Conservation (phyloP, 2,329 filamentous ascomycete species). For the Nothophoma quercina region DNA sequence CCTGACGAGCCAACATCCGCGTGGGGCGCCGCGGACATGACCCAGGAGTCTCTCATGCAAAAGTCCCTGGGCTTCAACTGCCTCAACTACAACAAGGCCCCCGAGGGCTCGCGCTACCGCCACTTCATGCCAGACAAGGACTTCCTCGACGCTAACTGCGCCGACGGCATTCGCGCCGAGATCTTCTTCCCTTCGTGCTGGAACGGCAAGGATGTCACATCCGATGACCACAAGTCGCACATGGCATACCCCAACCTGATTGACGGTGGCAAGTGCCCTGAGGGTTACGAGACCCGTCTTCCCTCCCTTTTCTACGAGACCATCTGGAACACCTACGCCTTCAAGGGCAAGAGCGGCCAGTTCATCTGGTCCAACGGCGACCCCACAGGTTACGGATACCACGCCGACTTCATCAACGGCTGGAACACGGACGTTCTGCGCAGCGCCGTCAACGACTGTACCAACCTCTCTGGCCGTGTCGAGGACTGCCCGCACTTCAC, state of each 20-base stretch:
- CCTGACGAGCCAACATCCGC: slow-evolving; percentile 72
- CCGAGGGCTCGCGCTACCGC: slow-evolving; percentile 80
- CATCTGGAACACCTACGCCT: slow-evolving; percentile 62
- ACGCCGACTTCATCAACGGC: slow-evolving; percentile 75
- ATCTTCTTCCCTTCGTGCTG: slow-evolving; percentile 80
- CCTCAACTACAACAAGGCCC: slow-evolving; percentile 73
- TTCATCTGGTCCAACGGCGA: slow-evolving; percentile 77
- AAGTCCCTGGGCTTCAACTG: slow-evolving; percentile 96
- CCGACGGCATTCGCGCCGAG: slow-evolving; percentile 77
- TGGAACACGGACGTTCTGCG: slow-evolving; percentile 74
- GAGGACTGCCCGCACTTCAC: slow-evolving; percentile 77
- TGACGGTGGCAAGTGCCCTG: slow-evolving; percentile 63
- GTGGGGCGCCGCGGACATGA: slow-evolving; percentile 71
- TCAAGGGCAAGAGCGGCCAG: slow-evolving; percentile 60
- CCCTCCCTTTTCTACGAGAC: slow-evolving; percentile 68
- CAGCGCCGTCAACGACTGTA: slow-evolving; percentile 76
- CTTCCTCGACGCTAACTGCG: slow-evolving; percentile 81
- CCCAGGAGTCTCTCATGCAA: slow-evolving; percentile 75
- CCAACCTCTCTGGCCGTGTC: slow-evolving; percentile 71
- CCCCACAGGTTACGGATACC: slow-evolving; percentile 74
- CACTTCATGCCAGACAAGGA: slow-evolving; percentile 82
- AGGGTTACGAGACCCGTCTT: slow-evolving; percentile 62
- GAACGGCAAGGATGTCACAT: slow-evolving; percentile 66
- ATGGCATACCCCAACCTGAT: slow-evolving; percentile 66
- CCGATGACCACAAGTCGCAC: slow-evolving; percentile 70